Conservation (phyloP, 1,284 basidiomycete species). For the Irpex rosettiformis region DNA sequence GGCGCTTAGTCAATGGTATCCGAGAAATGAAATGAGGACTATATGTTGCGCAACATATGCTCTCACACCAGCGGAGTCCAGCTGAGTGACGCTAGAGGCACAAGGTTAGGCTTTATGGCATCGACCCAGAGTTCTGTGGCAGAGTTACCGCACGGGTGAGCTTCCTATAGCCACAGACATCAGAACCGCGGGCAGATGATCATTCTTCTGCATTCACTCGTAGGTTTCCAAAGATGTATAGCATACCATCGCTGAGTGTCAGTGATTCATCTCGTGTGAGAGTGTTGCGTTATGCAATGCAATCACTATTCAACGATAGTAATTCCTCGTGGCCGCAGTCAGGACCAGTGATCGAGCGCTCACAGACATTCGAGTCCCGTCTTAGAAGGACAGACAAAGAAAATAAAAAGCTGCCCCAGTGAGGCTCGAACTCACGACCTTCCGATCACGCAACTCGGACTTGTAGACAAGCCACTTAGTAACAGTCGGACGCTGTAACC, state of each 20-base stretch:
- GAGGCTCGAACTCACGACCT: slow-evolving; percentile 74
- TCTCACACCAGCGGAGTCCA: neutral
- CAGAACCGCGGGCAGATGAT: too few relatives aligned
- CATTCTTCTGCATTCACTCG: too few relatives aligned
- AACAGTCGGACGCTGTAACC: slow-evolving; percentile 84
- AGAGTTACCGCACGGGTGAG: too few relatives aligned
- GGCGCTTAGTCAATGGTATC: too few relatives aligned
- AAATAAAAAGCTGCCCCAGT: slow-evolving; percentile 46
- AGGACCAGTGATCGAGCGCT: neutral
- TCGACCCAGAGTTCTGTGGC: too few relatives aligned
- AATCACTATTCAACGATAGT: neutral
- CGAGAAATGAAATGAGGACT: too few relatives aligned
- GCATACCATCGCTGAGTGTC: neutral
- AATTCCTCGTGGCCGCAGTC: too few relatives aligned
- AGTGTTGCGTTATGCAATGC: neutral
- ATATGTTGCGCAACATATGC: too few relatives aligned
- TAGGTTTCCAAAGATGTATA: too few relatives aligned
- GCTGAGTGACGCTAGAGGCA: too few relatives aligned
- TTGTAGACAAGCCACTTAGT: slow-evolving; percentile 25
- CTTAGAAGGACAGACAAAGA: neutral
- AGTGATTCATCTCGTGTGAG: neutral
- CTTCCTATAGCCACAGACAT: too few relatives aligned
- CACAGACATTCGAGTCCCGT: neutral
- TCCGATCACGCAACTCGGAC: slow-evolving; percentile 47
- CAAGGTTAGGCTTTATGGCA: too few relatives aligned